A percentile compares a stretch with the other conserved stretches of the same genome.
Evolutionary conservation across 768 basidiomycete species (phyloP).

Genomic region (Pleurotus eryngii): DNA sequence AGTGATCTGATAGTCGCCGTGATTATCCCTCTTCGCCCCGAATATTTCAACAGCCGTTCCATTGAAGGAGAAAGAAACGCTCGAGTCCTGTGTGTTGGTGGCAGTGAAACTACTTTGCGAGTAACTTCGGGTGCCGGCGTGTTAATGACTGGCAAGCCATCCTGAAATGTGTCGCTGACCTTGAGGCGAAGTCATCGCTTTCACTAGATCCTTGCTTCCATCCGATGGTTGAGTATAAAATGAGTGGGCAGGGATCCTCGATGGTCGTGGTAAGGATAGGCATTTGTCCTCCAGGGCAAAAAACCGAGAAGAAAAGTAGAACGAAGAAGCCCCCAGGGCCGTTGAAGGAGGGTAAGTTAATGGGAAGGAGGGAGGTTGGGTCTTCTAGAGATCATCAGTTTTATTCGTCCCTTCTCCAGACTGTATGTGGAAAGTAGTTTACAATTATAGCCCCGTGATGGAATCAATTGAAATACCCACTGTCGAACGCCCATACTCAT

Average conservation of each 20-base stretch:
- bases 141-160: background rate
- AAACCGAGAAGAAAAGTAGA: background rate
- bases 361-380: no score
- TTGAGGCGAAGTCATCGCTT: conserved; percentile 17
- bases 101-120: conserved; percentile 32
- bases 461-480: no score
- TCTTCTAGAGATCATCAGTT: no score
- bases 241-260: conserved; percentile 31
- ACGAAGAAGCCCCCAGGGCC: background rate
- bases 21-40: conserved; percentile 10
- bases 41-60: conserved; percentile 21
- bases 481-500: no score
- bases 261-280: conserved; percentile 28
- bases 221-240: conserved; percentile 20
- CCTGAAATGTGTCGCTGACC: background rate
- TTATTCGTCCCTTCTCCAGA: no score
- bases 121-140: conserved; percentile 23
- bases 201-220: conserved; percentile 14
- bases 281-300: conserved; percentile 17
- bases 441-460: no score
- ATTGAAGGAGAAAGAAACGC: conserved; percentile 28
- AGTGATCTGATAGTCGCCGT: conserved; percentile 8
- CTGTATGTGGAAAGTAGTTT: no score
- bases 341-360: no score
- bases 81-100: conserved; percentile 23